Base-by-base conservation (phyloP, 129 eudicot species). In the Glebionis coronaria region DNA sequence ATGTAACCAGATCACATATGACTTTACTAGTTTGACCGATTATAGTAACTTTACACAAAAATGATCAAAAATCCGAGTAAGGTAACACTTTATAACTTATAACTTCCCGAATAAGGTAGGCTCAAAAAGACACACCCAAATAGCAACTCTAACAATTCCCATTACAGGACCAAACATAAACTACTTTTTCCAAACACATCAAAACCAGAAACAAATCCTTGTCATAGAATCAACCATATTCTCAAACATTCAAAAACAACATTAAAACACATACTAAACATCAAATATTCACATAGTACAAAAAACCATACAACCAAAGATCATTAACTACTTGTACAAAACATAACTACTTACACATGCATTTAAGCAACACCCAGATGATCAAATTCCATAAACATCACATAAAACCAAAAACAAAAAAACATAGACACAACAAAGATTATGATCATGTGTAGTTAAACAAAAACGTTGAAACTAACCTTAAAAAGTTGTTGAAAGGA, bases 171-270 rank as follows among this genome's bases (percentile, higher is more conserved):
- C 50, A 61, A 68, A 75, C 60, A 50, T 15, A 16, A 16, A 67
- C 68, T 67, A 74, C 62, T 74, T 74, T 74, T 58, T 50, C 15
- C 11, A 42, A 35, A 35, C 42, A 63, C n/a, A 56, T 52, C 4
- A 42, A 46, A 71, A 71, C 27, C 70, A 51, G 69, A 50, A 68
- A 49, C 69, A 67, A 67, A 67, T 23, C 51, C 68, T 25, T 2
- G 42, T 66, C 58, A 66, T 50, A 59, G 57, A 52, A 2, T 55
- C 20, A 56, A 59, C 13, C 69, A 60, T 59, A 75, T 38, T 21
- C 15, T 59, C 76, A 61, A 69, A 55, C 42, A 35, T 38, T 20
- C 63, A 54, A 53, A 65, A 65, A 45, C 65, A 63, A 55, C 65
- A 23, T 63, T 35, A 64, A 64, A 53, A 23, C 12, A 72, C 12